Evolutionary conservation across 768 basidiomycete species (phyloP), one percentile per base, ranked within the genome.

Genomic region (Suillus hirtellus): DNA sequence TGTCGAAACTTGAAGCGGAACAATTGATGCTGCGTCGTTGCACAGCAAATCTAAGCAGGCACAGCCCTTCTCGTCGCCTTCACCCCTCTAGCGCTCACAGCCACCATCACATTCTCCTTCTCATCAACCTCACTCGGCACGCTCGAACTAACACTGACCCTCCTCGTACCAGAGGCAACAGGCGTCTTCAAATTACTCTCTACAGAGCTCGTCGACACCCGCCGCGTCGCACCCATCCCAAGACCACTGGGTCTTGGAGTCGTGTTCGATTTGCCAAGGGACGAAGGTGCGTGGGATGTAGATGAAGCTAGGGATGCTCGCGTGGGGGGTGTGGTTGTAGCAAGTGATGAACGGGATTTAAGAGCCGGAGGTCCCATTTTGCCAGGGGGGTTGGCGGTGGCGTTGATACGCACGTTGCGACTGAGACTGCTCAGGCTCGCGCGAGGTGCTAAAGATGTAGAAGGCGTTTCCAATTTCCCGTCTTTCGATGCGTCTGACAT

Each of bases 71-170:
- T 67, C 11, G 59, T 58, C 11, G 58, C 53, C 54, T 66, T 71
- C 55, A 42, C 27, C n/a, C 21, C 40, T 11, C 40, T 21, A 42
- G 17, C 19, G 17, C 5, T 70, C 56, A 24, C 21, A 47, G 53
- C 60, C 42, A 73, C 74, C 60, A 67, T 72, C 21, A 70, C 68
- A 56, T 89, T 89, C 75, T 88, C 86, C 75, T 88, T 89, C 70
- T 88, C 86, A 60, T 83, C 81, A 40, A 75, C 68, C 71, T 83
- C 82, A 64, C 79, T 82, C 17, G 79, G 73, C 50, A 74, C 70
- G 11, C 78, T 76, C 61, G 69, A 71, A 11, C 77, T 80, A 12
- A 73, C 69, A 59, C 68, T 77, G 21, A 77, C 69, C 50, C 74
- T 70, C 58, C 75, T 73, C 61, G 76, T 76, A 19, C 52, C 6